phyloP scores from a whole-genome alignment of 805 yeast species.

The Wickerhamomyces strasburgensis region DNA sequence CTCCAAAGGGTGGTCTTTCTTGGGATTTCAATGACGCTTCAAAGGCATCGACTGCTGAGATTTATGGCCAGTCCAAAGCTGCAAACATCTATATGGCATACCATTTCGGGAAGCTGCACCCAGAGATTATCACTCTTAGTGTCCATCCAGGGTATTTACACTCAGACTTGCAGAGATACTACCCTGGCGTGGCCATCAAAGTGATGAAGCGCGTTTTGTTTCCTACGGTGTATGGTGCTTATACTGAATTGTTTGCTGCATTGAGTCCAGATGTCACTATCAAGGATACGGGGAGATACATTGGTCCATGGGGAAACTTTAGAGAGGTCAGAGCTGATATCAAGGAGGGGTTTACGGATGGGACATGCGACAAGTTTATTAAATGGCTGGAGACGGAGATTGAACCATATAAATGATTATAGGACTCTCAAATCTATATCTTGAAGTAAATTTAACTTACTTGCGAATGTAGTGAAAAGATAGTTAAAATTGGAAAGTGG shows the following conservation, averaged over 20 bases:
- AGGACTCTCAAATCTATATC: neutral
- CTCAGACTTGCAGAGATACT: slow-evolving; percentile 31
- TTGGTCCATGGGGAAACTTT: slow-evolving; percentile 39
- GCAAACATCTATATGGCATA: slow-evolving; percentile 32
- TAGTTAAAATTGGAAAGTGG: no score
- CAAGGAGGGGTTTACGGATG: slow-evolving; percentile 27
- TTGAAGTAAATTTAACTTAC: no score
- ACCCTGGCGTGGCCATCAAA: neutral
- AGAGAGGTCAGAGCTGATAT: slow-evolving; percentile 35
- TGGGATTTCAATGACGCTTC: slow-evolving; percentile 26
- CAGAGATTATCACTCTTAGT: slow-evolving; percentile 30
- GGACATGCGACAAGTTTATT: slow-evolving; percentile 31
- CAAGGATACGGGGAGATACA: slow-evolving; percentile 30
- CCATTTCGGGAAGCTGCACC: slow-evolving; percentile 31
- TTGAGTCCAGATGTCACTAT: slow-evolving; percentile 33
- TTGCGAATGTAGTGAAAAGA: no score
- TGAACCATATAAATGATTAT: slow-evolving; percentile 6
- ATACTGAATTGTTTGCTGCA: slow-evolving; percentile 39
- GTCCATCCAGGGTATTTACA: slow-evolving; percentile 39
- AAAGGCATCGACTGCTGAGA: neutral
- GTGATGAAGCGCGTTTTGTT: slow-evolving; percentile 1
- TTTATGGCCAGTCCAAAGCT: slow-evolving; percentile 41
- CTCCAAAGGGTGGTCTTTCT: slow-evolving; percentile 30
- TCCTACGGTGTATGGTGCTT: slow-evolving; percentile 33
- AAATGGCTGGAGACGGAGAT: slow-evolving; percentile 29